These are phyloP conservation scores for Erysimum pusillum DNA, from an alignment of 441 rosid species.

Conservation along the genomic window DNA sequence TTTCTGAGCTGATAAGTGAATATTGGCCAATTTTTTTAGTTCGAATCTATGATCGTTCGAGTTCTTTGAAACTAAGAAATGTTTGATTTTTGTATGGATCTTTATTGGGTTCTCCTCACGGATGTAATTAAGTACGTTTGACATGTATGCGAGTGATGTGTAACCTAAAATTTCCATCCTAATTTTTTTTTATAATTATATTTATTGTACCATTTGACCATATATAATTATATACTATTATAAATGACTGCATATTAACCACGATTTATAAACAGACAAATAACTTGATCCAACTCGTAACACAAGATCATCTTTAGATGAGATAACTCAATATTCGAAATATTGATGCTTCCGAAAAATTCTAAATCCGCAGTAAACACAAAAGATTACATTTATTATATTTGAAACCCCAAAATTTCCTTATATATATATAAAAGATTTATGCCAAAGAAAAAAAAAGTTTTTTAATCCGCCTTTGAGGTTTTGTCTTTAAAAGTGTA, in stretches of 20 bases:
- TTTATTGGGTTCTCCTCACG: slow-evolving; percentile 24
- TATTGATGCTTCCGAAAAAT: neutral
- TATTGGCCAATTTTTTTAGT: slow-evolving; percentile 25
- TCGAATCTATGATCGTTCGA: slow-evolving; percentile 38
- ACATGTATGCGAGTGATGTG: slow-evolving; percentile 33
- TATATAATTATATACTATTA: neutral
- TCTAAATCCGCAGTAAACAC: neutral
- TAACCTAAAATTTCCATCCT: neutral
- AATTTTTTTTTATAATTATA: neutral
- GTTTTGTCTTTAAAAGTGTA: slow-evolving; percentile 10
- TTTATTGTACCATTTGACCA: neutral
- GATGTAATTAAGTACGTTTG: slow-evolving; percentile 38
- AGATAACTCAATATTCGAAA: slow-evolving; percentile 17
- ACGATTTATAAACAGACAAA: slow-evolving; percentile 19
- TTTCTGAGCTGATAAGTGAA: slow-evolving; percentile 38
- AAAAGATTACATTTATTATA: neutral
- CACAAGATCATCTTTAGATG: slow-evolving; percentile 5
- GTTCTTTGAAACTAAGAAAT: slow-evolving; percentile 47
- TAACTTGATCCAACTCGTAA: slow-evolving; percentile 13
- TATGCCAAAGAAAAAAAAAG: no score
- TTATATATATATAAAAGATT: neutral
- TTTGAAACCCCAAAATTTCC: neutral
- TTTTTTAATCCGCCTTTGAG: slow-evolving; percentile 3
- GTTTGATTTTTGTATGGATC: slow-evolving; percentile 31
- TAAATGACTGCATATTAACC: neutral